Base-by-base conservation (phyloP, 495 filamentous ascomycete genomes). In the Penicillium roqueforti region DNA sequence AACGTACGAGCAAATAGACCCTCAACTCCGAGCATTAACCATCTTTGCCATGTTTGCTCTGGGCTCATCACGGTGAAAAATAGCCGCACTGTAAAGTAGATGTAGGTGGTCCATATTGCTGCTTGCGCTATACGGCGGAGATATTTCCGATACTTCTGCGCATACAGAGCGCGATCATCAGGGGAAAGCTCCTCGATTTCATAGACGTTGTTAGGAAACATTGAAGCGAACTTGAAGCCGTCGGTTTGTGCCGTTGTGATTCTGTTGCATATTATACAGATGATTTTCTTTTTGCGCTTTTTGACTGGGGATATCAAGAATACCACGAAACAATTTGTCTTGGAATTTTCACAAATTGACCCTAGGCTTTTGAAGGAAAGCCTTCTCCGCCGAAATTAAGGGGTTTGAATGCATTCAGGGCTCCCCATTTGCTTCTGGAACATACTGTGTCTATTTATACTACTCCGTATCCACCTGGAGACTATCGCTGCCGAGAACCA, bases 1-100 rank as follows among this genome's bases (percentile, higher is more conserved):
- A 13, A 60, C 67, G 42, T 45, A 70, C 69, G 55, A 40, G 61
- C 44, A 36, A 69, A 69, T 0, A 69, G 47, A 20, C 49, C 52
- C 47, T 72, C 69, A 29, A 69, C 55, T 3, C 47, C 28, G 11
- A 70, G n/a, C 57, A 70, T 68, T 14, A 41, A 19, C 69, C 66
- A 72, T 41, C 62, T 65, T 40, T 60, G 61, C 68, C 68, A 72
- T 44, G 60, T 62, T 41, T 40, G 53, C 14, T 50, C 29, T 0
- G 53, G 34, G 1, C 36, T 29, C 6, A 43, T 50, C 14, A 60
- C 19, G 14, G 65, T 8, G 26, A 61, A 40, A 2, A 58, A 46
- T 13, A 65, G 26, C 6, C 69, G 66, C 16, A 58, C 28, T 3
- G 32, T 16, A 10, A 69, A 61, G 38, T 71, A 71, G 28, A 62